Evolutionary conservation across 495 filamentous ascomycete species (phyloP), one percentile per base, ranked within the genome.

Genomic region (Parachaetomium inaequale): DNA sequence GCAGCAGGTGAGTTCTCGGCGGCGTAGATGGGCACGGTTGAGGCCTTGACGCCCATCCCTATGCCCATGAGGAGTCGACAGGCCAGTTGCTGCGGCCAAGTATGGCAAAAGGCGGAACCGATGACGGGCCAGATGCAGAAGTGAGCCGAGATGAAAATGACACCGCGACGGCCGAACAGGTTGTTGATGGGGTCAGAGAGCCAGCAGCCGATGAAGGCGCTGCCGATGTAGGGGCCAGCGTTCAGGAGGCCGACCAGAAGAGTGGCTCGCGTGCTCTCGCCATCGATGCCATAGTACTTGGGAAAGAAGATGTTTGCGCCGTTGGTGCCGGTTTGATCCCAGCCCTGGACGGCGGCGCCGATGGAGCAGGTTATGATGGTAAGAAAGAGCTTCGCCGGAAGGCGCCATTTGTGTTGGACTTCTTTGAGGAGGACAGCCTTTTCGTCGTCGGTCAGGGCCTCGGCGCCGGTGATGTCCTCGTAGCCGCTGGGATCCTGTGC

Each of bases 311-410:
- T 76, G 62, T 86, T 91, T 29, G 88, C 89, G 50, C 88, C 89
- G 66, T 91, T 92, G 3, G 82, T 84, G n/a, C 88, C 85, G 47
- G 84, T 87, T 70, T 88, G 86, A 67, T 88, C 85, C 85, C 86
- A 89, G 31, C 87, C 87, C 67, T 91, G 88, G 29, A 89, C 84
- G 15, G 87, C 88, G 17, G 89, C 89, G n/a, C 84, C 87, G 55
- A 92, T 84, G 21, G 88, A 89, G 70, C 86, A 88, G 34, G 87
- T 80, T 23, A 81, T 70, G 63, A 92, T 87, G 56, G 87, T 88
- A 62, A 85, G 78, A 71, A 75, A 81, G 14, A 91, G 74, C n/a
- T 75, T 77, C 62, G 61, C 68, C 8, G 88, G 87, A 25, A 88
- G 82, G 32, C 82, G 78, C 87, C 87, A 91, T 61, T 85, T 83